Evolutionary conservation across 352 stramenopile genomes (phyloP), one percentile per base, ranked within the genome.

Genomic region (Detonula confervacea): DNA sequence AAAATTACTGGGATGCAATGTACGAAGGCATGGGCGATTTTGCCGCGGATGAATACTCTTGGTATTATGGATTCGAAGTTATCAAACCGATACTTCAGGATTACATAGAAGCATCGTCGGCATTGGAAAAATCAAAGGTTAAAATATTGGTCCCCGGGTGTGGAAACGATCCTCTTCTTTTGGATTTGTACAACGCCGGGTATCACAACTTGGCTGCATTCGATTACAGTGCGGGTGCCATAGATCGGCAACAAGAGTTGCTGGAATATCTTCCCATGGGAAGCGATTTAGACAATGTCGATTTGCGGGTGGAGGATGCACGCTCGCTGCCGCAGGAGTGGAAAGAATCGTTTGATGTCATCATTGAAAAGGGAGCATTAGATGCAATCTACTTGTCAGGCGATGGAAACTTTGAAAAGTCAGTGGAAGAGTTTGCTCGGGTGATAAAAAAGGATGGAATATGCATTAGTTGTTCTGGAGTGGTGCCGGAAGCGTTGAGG

Each of bases 331-430:
- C 76, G 7, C 12, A 27, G 8, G 61, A 77, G 51, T 92, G 84
- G 84, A 77, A 46, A 7, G 27, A 83, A 66, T 29, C 20, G 6
- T 92, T 90, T 72, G 87, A 91, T 81, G 63, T 80, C 16, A 84
- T 91, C 25, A 49, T 92, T 30, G 87, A 92, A 81, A 92, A 91
- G 59, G 85, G 87, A 22, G 72, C 78, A 12, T 71, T 91, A 25
- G 87, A 92, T 81, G 87, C 84, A 39, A 87, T 92, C 16, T 91
- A 90, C 59, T 51, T 92, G 4, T 90, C 79, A 16, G 80, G 81
- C 27, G 74, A 87, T 79, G 77, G 82, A 5, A 88, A 88, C 68
- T 68, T 89, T 20, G 82, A 91, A 77, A 9, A 54, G 6, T 70
- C 82, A 0, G 73, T 83, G 1, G 52, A 77, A 11, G 83, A 91